Evolutionary conservation across 345 rosid genomes (phyloP).

Genomic region (Bretschneidera sinensis): DNA sequence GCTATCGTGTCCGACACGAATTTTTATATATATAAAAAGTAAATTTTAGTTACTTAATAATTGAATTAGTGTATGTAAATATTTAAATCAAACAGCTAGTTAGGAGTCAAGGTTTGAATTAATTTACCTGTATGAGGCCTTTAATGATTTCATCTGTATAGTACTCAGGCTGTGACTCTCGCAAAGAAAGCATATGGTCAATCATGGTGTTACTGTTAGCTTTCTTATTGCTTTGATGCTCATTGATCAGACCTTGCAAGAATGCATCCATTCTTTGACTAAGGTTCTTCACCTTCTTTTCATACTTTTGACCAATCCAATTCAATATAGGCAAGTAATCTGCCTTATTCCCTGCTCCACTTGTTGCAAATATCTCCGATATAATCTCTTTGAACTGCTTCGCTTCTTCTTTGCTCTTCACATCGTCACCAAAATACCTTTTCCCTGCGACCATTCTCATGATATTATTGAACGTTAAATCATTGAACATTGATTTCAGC

Average conservation of each 20-base stretch:
- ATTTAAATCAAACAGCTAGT: conserved; percentile 32
- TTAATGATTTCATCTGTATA: no score
- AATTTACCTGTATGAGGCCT: no score
- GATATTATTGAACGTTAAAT: conserved; percentile 33
- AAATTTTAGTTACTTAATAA: conserved; percentile 35
- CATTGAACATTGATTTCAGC: conserved; percentile 22
- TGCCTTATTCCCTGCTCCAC: conserved; percentile 25
- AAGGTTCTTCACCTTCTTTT: conserved; percentile 21
- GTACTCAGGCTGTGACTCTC: no score
- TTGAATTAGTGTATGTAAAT: conserved; percentile 31
- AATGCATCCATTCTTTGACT: conserved; percentile 21
- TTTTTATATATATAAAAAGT: no score
- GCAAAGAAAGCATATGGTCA: no score
- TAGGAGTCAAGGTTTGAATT: conserved; percentile 41
- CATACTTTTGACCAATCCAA: conserved; percentile 26
- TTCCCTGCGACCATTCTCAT: conserved; percentile 54
- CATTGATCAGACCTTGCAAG: no score
- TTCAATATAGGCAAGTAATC: no score
- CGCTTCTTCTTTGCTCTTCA: conserved; percentile 34
- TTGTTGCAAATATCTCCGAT: conserved; percentile 7
- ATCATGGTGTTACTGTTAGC: no score
- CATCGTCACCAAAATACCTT: conserved; percentile 43
- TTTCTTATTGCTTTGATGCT: no score
- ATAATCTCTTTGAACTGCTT: conserved; percentile 27
- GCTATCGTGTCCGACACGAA: no score